Evolutionary conservation across 192 early-diverging fungal genomes (phyloP), one percentile per base, ranked within the genome.

Genomic region (Coemansia sp.): DNA sequence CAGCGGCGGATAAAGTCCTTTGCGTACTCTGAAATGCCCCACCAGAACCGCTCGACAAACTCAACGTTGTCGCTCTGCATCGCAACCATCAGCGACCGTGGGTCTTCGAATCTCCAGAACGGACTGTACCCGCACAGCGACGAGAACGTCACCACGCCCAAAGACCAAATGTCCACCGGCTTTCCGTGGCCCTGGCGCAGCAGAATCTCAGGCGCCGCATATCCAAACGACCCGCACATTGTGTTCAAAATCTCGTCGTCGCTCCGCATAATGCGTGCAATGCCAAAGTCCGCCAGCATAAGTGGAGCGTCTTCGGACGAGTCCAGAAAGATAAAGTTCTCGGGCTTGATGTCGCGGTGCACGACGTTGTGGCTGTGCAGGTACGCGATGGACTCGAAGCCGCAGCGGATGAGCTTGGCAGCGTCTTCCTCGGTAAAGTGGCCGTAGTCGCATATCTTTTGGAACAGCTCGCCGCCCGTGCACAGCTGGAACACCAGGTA

Each of bases 101-200:
- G 87, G 53, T 86, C 83, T 21, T 86, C 81, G 62, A 81, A 88
- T 23, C 62, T 26, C 64, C 83, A 79, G 74, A 88, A 91, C 22
- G 91, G 91, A 21, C 85, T 83, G 78, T 93, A 93, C 28, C 91
- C 91, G 66, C 90, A 93, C 7, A 93, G 78, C 83, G 94, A 74
- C 28, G 92, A 90, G 69, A 92, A 96, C 31, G 94, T 89, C 57
- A 98, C 90, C 14, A 96, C 86, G 60, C 95, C 95, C 59, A 96
- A 88, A 6, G 90, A 91, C 94, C 94, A 98, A 67, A 98, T 83
- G 73, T 98, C 95, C 2, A 98, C 94, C 17, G 91, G 74, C 72
- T 93, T 92, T 31, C 93, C 90, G 74, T 98, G 91, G 5, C 90
- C 89, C 54, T 85, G 82, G 58, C 90, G 86, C 57, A 86, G 72